A percentile compares a stretch with the other conserved stretches of the same genome.
Conservation (phyloP, 169 alveolate species). For the Cryptosporidium parvum region DNA sequence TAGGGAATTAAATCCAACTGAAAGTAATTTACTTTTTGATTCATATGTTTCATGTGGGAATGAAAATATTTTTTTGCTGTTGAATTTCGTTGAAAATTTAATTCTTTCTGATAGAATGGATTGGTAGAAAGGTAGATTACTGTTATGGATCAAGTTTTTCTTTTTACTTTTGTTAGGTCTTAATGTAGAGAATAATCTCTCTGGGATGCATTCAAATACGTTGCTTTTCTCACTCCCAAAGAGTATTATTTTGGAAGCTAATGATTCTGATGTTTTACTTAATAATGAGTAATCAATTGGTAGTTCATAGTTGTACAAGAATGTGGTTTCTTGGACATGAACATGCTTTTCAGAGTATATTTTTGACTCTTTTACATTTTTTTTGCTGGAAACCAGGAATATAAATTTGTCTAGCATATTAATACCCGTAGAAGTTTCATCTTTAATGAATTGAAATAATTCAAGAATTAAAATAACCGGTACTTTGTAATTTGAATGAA, state of each 20-base stretch:
- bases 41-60: constrained; percentile 31
- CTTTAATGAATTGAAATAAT: constrained; percentile 23
- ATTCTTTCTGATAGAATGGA: background rate
- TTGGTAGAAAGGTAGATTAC: constrained; percentile 21
- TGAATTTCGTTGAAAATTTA: constrained; percentile 37
- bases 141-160: background rate
- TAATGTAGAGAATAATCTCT: constrained; percentile 18
- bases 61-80: background rate
- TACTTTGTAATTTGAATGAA: constrained; percentile 21
- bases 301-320: constrained; percentile 35
- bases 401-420: constrained; percentile 17
- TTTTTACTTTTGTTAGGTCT: background rate
- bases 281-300: constrained; percentile 29
- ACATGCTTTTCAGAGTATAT: constrained; percentile 29
- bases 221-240: constrained; percentile 24
- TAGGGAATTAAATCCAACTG: constrained; percentile 20
- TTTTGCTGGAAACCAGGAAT: constrained; percentile 18
- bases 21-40: constrained; percentile 28
- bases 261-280: constrained; percentile 41
- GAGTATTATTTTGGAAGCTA: constrained; percentile 42
- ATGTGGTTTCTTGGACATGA: constrained; percentile 8
- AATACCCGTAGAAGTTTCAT: background rate
- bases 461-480: constrained; percentile 46
- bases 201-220: constrained; percentile 52
- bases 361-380: constrained; percentile 32